Evolutionary conservation across 2,329 filamentous ascomycete genomes (phyloP).

Genomic region (Cladosporium oxysporum): DNA sequence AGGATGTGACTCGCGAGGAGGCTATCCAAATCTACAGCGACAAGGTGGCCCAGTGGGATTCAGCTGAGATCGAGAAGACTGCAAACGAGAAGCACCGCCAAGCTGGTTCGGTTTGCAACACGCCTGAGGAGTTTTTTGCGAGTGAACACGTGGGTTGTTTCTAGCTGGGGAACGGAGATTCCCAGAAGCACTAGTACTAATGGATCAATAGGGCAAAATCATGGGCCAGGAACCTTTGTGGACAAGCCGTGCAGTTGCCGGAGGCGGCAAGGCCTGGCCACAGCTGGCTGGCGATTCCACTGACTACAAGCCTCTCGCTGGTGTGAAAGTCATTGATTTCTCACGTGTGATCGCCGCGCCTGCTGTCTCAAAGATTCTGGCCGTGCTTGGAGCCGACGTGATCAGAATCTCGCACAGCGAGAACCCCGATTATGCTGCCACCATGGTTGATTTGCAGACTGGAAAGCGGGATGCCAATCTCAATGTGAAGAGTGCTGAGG

Average conservation of each 20-base stretch:
- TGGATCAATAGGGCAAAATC: neutral
- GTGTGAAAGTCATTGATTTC: conserved; percentile 5
- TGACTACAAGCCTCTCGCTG: conserved; percentile 5
- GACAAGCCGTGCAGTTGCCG: neutral
- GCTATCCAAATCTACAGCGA: conserved; percentile 45
- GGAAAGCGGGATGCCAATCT: conserved; percentile 5
- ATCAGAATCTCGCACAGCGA: conserved; percentile 7
- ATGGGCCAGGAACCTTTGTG: conserved; percentile 10
- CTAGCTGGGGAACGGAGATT: neutral
- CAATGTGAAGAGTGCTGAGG: neutral
- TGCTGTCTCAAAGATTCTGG: neutral
- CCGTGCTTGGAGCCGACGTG: conserved; percentile 4
- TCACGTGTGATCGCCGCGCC: conserved; percentile 8
- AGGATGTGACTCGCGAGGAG: conserved; percentile 40
- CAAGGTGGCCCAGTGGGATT: conserved; percentile 44
- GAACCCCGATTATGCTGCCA: conserved; percentile 7
- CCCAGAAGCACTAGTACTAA: neutral
- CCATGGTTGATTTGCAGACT: conserved; percentile 6
- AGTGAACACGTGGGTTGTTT: neutral
- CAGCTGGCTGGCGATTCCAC: neutral
- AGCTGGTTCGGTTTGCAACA: conserved; percentile 45
- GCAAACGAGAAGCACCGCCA: conserved; percentile 46
- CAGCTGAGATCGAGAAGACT: conserved; percentile 41
- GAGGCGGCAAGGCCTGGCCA: conserved; percentile 1
- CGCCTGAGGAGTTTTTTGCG: conserved; percentile 38